phyloP scores from a whole-genome alignment of 2,329 filamentous ascomycete species.

The Cercospora canescens region DNA sequence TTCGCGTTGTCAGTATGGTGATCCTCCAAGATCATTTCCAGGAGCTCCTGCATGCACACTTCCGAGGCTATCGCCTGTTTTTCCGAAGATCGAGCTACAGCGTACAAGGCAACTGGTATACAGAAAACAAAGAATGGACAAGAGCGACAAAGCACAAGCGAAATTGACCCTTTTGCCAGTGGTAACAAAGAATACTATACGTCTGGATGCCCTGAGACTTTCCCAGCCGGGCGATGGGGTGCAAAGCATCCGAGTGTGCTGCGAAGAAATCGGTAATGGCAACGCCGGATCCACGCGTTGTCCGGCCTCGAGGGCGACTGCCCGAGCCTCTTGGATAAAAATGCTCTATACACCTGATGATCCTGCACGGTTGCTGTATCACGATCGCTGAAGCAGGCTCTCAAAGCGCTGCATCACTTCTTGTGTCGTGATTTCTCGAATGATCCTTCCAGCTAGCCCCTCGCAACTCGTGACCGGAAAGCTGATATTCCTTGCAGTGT shows the following conservation, averaged over 20 bases:
- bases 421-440: background rate
- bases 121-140: too few species aligned
- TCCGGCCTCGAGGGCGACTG: background rate
- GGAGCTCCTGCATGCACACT: background rate
- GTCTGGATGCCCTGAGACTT: too few species aligned
- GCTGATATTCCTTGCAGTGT: background rate
- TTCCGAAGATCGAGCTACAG: too few species aligned
- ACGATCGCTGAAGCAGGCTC: background rate
- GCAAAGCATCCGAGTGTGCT: too few species aligned
- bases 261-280: background rate
- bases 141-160: background rate
- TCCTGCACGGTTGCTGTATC: background rate
- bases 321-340: background rate
- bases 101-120: too few species aligned
- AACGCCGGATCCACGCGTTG: background rate
- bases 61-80: too few species aligned
- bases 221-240: too few species aligned
- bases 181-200: background rate
- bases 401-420: background rate
- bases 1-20: background rate
- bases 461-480: background rate
- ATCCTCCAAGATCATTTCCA: background rate
- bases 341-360: background rate
- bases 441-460: background rate
- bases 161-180: background rate